Conservation (phyloP, 1,284 basidiomycete genomes). For the Ustilago bromivora region DNA sequence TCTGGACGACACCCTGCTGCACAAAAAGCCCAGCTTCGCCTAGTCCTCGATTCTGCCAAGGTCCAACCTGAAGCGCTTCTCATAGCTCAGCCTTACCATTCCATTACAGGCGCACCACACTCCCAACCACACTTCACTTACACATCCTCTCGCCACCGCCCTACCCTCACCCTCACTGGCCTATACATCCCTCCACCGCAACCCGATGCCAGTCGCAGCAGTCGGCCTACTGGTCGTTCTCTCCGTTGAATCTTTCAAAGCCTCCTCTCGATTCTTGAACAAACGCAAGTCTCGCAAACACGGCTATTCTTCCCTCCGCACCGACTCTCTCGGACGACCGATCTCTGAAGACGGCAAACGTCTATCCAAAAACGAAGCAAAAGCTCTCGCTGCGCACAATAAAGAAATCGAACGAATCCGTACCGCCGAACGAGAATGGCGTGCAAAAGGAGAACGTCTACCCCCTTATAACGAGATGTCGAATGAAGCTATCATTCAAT, state of each 20-base stretch:
- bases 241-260: slow-evolving; percentile 51
- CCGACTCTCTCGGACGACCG: slow-evolving; percentile 44
- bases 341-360: slow-evolving; percentile 44
- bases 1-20: background rate
- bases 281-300: slow-evolving; percentile 48
- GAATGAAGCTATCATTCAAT: slow-evolving; percentile 40
- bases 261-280: slow-evolving; percentile 42
- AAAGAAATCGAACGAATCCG: slow-evolving; percentile 48
- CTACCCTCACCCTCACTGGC: background rate
- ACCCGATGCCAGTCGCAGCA: slow-evolving; percentile 38
- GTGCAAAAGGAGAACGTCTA: slow-evolving; percentile 38
- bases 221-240: slow-evolving; percentile 41
- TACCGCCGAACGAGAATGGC: slow-evolving; percentile 52
- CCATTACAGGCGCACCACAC: background rate
- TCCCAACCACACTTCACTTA: background rate
- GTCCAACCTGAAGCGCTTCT: background rate
- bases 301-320: slow-evolving; percentile 47
- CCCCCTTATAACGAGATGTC: slow-evolving; percentile 40
- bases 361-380: slow-evolving; percentile 47
- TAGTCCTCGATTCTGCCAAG: background rate
- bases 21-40: background rate
- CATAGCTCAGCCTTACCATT: background rate
- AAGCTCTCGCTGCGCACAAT: slow-evolving; percentile 42
- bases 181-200: background rate
- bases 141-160: background rate